Evolutionary conservation across 495 filamentous ascomycete species (phyloP), one percentile per base, ranked within the genome.

Genomic region (Neurospora africana): DNA sequence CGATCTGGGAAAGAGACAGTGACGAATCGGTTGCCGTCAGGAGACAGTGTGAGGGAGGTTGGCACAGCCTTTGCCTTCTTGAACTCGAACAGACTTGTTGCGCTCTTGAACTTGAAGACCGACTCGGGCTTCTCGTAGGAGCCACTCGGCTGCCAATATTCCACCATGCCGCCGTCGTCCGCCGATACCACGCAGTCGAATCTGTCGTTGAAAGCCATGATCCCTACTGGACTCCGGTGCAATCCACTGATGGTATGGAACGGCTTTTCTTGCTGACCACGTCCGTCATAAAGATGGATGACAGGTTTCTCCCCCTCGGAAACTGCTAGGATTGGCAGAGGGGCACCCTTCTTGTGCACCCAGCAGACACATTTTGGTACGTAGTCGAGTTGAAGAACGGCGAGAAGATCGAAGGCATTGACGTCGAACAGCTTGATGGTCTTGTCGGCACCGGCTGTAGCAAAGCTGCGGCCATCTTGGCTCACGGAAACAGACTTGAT

Each of bases 341-440:
- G 94, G 33, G 94, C 91, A 4, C 96, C 96, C 69, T 92, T 89
- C 74, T 87, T 87, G 79, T 98, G 95, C 6, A 98, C 90, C 93
- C 95, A 99, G 82, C 95, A 98, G 10, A 98, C 85, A 75, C 90
- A 91, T 72, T 87, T 90, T 1, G 95, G 94, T 7, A 83, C 83
- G 73, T 89, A 91, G 47, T 94, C 88, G 65, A 97, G 83, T 7
- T 88, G 85, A 38, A 97, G 82, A 83, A 96, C 93, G 2, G 92
- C 84, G 9, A 98, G 84, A 23, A 97, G 86, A 82, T 98, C 94
- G 78, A 98, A 98, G 0, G 93, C 97, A 69, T 96, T 87, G 19
- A 99, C 93, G 80, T 99, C 95, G 76, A 98, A 99, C 19, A 99
- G 90, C 84, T 96, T 98, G 74, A 99, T 84, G 1, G 92, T 95